Base-by-base conservation (phyloP, 805 yeast species). In the Saccharomycopsis malanga region DNA sequence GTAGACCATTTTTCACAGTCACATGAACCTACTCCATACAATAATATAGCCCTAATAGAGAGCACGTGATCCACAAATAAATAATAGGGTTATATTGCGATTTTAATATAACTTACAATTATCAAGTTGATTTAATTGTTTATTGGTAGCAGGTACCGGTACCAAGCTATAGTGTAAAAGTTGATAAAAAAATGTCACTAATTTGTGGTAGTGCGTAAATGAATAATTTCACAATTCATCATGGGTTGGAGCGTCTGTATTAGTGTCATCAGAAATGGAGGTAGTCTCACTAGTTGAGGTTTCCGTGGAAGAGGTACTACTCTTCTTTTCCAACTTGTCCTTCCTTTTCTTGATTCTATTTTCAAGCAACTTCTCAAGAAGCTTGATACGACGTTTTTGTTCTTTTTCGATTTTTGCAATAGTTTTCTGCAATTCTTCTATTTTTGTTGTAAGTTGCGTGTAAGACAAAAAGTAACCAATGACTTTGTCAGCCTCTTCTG, bases 341-440 rank as follows among this genome's bases (percentile, higher is more conserved):
- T 50, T 45, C 42, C 53, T 44, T 39, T 48, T 51, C 24, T 45
- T 51, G 4, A 51, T 17, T 42, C 53, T 44, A 39, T 17, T 38
- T 10, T 51, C 49, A 46, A 51, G 49, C 2, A 43, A 15, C 32
- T 46, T 51, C 34, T 48, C 49, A 23, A 51, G 36, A 21, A 37
- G 29, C 34, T 51, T 51, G 30, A 25, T 14, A 12, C 50, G 27
- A 7, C 54, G 40, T 17, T 37, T 47, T 20, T 51, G 52, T n/a
- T 48, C 52, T 30, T 48, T 51, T 27, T 48, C 47, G n/a, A 45
- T 20, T 34, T 45, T 48, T 4, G 21, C 39, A 1, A 42, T 21
- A n/a, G 39, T 24, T 34, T 50, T 50, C 22, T 36, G n/a, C 24
- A 51, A 17, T 2, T 41, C 34, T 10, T 34, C 27, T 7, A 51